phyloP scores from a whole-genome alignment of 805 yeast species.

The Candida pseudofarinosa region DNA sequence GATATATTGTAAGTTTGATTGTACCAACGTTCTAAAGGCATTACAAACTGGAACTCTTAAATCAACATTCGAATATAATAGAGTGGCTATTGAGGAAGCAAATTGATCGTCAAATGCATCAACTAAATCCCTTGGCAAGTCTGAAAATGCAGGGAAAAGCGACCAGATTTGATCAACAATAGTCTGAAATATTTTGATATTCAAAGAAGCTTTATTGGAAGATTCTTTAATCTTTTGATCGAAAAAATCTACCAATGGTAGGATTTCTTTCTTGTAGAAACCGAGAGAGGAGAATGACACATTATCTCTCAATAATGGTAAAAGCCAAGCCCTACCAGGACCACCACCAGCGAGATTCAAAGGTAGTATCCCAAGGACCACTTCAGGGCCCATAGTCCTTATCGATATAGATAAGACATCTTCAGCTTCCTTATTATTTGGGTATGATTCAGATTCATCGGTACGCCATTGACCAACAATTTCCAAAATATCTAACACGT shows the following conservation, averaged over 20 bases:
- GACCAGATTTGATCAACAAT: slow-evolving; percentile 92
- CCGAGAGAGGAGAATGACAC: slow-evolving; percentile 66
- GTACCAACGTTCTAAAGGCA: slow-evolving; percentile 72
- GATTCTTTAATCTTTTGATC: slow-evolving; percentile 41
- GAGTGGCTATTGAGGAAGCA: slow-evolving; percentile 70
- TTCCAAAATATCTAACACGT: slow-evolving; percentile 59
- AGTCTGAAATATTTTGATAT: slow-evolving; percentile 76
- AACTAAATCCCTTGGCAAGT: slow-evolving; percentile 72
- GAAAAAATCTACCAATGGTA: slow-evolving; percentile 62
- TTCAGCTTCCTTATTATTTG: slow-evolving; percentile 72
- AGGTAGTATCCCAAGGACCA: slow-evolving; percentile 70
- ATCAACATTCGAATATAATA: slow-evolving; percentile 69
- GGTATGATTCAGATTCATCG: slow-evolving; percentile 64
- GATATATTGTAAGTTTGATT: slow-evolving; percentile 63
- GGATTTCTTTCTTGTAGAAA: slow-evolving; percentile 57
- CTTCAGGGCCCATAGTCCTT: slow-evolving; percentile 80
- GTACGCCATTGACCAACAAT: slow-evolving; percentile 85
- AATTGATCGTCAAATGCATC: slow-evolving; percentile 66
- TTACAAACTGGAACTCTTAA: slow-evolving; percentile 82
- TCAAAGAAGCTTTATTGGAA: slow-evolving; percentile 54
- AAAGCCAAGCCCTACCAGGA: slow-evolving; percentile 93
- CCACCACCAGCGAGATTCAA: slow-evolving; percentile 62
- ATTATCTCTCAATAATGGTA: slow-evolving; percentile 86
- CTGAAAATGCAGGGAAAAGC: slow-evolving; percentile 82
- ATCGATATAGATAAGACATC: slow-evolving; percentile 75